Evolutionary conservation across 768 basidiomycete genomes (phyloP), one percentile per base, ranked within the genome.

Genomic region (Pisolithus albus): DNA sequence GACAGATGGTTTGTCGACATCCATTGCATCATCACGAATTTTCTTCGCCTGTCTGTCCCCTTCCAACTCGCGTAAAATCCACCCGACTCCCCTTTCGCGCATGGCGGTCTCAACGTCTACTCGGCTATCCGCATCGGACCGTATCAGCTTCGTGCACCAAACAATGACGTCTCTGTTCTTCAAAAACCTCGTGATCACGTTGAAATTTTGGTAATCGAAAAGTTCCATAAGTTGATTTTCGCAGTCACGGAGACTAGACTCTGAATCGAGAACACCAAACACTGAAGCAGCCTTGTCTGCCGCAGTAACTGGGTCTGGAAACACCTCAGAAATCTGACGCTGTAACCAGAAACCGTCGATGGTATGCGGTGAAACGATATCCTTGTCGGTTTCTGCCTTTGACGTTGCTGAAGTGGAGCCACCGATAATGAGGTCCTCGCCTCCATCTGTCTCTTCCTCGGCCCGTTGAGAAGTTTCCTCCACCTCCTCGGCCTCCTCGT

Each of bases 271-370:
- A 61, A 92, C 82, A 49, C 80, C 79, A 49, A 98, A 82, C 1
- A 94, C 92, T 9, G 84, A 72, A 1, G 86, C 72, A 0, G 96
- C 89, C 61, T 98, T 94, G 69, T 92, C 88, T 51, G 92, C 86
- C 3, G 93, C 89, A 15, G 92, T 96, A 61, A 92, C 86, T 2
- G 96, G 90, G 64, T 99, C 96, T 5, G 94, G 80, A 62, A 96
- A 97, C 13, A 92, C 77, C 63, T 91, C 84, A 0, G 89, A 82
- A 47, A 98, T 84, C 53, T 95, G 88, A 1, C 94, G 86, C 63
- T 99, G 96, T 0, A 99, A 91, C 94, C 94, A 99, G 82, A 98
- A 98, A 24, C 82, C 95, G 66, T 99, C 95, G 61, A 99, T 84
- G 47, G 84, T 78, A 55, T 96, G 92, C 0, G 93, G 92, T 0